Evolutionary conservation across 179 eudicot species (phyloP).

Genomic region (Corrigiola litoralis): DNA sequence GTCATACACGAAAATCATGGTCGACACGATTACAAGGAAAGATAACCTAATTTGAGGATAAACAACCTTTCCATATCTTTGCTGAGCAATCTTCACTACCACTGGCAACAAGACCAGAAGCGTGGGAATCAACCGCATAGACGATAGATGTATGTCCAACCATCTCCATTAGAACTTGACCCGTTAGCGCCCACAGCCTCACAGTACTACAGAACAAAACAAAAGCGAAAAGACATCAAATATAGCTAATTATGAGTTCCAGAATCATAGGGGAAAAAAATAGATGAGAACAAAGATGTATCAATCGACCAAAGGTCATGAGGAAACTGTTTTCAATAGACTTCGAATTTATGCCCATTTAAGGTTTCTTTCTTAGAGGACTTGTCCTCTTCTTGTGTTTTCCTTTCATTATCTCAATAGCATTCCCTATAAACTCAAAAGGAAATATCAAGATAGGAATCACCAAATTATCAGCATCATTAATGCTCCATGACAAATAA

Average conservation of each 20-base stretch:
- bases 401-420: too few relatives aligned
- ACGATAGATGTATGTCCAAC: constrained; percentile 96
- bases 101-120: constrained; percentile 79
- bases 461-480: neutral
- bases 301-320: too few relatives aligned
- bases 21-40: neutral
- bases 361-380: too few relatives aligned
- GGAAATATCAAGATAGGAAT: neutral
- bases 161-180: constrained; percentile 91
- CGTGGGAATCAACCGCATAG: constrained; percentile 89
- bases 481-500: neutral
- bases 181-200: constrained; percentile 82
- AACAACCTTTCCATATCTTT: constrained; percentile 92
- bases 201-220: constrained; percentile 54
- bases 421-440: too few relatives aligned
- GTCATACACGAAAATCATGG: neutral
- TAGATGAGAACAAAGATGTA: too few relatives aligned
- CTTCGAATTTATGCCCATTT: too few relatives aligned
- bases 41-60: neutral
- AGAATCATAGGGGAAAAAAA: too few relatives aligned
- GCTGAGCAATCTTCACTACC: constrained; percentile 90
- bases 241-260: too few relatives aligned
- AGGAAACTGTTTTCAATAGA: too few relatives aligned
- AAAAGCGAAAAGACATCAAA: neutral
- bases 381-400: too few relatives aligned